phyloP scores from a whole-genome alignment of 176 grass and related monocot genomes.

The Carex pumila region DNA sequence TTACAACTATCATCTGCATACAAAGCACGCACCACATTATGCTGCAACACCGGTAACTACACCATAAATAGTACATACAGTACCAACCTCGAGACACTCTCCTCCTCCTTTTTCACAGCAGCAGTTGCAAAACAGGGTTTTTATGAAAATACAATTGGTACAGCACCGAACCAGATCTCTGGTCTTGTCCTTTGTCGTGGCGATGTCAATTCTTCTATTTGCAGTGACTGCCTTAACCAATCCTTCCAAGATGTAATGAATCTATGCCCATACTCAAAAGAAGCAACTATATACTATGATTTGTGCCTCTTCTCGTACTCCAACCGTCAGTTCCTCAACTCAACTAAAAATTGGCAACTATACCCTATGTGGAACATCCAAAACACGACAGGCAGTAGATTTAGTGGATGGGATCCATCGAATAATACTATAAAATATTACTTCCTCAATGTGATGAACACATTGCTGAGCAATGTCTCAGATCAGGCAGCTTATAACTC shows the following conservation, averaged over 20 bases:
- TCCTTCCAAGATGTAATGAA: slow-evolving; percentile 3
- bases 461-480: no score
- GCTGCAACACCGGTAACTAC: not conserved
- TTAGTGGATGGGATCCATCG: no score
- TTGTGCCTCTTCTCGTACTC: no score
- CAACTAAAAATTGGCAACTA: no score
- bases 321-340: no score
- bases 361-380: no score
- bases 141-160: not conserved
- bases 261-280: slow-evolving; percentile 2
- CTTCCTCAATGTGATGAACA: no score
- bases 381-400: no score
- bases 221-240: slow-evolving; percentile 22
- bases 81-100: slow-evolving; percentile 32
- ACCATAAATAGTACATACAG: slow-evolving; percentile 5
- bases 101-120: slow-evolving; percentile 18
- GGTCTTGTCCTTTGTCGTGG: slow-evolving; percentile 37
- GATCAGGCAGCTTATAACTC: no score
- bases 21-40: no score
- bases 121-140: slow-evolving; percentile 12
- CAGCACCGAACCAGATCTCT: slow-evolving; percentile 10
- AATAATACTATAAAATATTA: no score
- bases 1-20: not conserved
- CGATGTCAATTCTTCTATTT: slow-evolving; percentile 20
- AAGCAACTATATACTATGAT: not conserved